These are phyloP conservation scores for slime mould (Dictyostelium discoideum) DNA, from an alignment of 78 protist genomes.

Conservation along the genomic window DNA sequence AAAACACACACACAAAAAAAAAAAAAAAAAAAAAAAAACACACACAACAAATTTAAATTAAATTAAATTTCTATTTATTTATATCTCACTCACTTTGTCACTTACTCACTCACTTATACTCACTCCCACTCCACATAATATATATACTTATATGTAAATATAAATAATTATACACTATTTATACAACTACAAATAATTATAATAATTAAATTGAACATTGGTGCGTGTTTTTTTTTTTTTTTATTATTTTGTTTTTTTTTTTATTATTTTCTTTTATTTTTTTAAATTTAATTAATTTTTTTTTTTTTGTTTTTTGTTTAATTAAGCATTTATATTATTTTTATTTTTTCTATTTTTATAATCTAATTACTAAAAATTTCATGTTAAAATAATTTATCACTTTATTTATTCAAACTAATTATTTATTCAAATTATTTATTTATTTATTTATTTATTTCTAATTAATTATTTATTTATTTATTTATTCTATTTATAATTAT, in stretches of 20 bases:
- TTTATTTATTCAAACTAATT: neutral
- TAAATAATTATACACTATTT: neutral
- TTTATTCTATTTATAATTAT: neutral
- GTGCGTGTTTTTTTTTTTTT: neutral
- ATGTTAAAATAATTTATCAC: neutral
- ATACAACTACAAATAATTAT: neutral
- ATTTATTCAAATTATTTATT: neutral
- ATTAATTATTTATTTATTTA: neutral
- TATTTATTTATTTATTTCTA: slow-evolving; percentile 14
- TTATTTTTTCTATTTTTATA: neutral
- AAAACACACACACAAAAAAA: neutral
- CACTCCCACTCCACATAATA: neutral
- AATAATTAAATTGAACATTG: slow-evolving; percentile 11
- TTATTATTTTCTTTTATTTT: neutral
- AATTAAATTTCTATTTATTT: neutral
- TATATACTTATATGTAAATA: neutral
- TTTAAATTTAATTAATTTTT: neutral
- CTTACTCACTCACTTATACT: neutral
- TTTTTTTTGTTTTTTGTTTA: neutral
- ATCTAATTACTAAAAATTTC: slow-evolving; percentile 21
- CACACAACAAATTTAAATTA: neutral
- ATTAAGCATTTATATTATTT: neutral
- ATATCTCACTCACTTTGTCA: neutral
- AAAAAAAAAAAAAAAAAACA: neutral
- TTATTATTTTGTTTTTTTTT: neutral